phyloP scores from a whole-genome alignment of 2,329 filamentous ascomycete genomes.

The Aurifilum marmelostoma region DNA sequence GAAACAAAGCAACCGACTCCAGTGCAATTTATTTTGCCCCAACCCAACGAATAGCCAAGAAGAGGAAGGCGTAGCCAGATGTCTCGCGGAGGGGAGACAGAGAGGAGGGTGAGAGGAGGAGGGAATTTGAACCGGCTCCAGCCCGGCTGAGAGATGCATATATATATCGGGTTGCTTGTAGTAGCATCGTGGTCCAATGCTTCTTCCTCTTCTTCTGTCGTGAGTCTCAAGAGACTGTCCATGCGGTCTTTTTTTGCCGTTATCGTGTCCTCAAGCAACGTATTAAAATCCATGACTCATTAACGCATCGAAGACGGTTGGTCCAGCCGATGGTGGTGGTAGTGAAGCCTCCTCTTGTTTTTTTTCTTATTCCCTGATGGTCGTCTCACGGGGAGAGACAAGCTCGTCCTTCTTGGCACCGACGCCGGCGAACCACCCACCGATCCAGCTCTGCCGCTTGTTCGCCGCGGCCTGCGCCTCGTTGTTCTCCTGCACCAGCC shows the following conservation, averaged over 20 bases:
- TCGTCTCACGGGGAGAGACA: constrained; percentile 22
- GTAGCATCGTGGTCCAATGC: neutral
- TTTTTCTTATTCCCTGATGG: constrained; percentile 26
- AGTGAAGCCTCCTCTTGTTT: neutral
- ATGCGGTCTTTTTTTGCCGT: constrained; percentile 18
- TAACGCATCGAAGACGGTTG: constrained; percentile 16
- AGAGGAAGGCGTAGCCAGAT: constrained; percentile 3
- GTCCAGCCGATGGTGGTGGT: neutral
- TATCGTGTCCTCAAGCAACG: constrained; percentile 21
- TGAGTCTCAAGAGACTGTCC: constrained; percentile 16
- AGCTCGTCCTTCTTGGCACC: constrained; percentile 26
- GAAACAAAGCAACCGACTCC: constrained; percentile 5
- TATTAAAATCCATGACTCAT: constrained; percentile 28
- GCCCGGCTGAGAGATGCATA: constrained; percentile 11
- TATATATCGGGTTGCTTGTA: neutral
- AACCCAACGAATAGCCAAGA: neutral
- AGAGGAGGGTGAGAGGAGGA: neutral
- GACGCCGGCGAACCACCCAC: constrained; percentile 35
- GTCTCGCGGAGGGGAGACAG: neutral
- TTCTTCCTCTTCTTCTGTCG: neutral
- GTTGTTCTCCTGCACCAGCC: constrained; percentile 80
- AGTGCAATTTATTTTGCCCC: neutral
- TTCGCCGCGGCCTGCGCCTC: constrained; percentile 50
- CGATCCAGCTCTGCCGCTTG: constrained; percentile 69
- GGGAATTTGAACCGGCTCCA: constrained; percentile 19